Evolutionary conservation across 345 rosid species (phyloP), one percentile per base, ranked within the genome.

Genomic region (Brassica rapa): DNA sequence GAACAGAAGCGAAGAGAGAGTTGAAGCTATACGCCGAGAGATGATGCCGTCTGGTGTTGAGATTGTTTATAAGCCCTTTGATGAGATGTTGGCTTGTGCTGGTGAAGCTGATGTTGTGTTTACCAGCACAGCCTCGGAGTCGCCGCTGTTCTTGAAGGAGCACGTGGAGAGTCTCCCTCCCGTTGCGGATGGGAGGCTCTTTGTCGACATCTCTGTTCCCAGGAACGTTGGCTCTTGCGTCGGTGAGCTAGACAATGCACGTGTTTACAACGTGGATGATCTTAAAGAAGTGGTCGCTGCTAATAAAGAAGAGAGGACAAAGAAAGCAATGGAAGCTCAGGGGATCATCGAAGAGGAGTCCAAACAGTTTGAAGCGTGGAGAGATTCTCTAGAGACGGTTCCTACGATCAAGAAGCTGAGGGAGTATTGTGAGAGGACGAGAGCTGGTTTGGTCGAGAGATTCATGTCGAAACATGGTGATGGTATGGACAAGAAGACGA

Each of bases 241-340:
- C 4, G 70, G 81, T 1, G 93, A 90, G 29, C 62, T 87, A 68
- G 89, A 85, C 35, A 72, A 81, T 68, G 86, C 85, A 3, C 83
- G 82, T n/a, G 94, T 95, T 65, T 95, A 90, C 85, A 95, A 95
- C 62, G 96, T 93, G 8, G 99, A 93, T 78, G 93, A 91, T 83
- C 97, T 95, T 25, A 93, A 93, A 80, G 99, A 95, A 86, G 99
- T 95, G 1, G 99, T 95, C 72, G 93, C 97, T 62, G 94, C 99
- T n/a, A 95, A 95, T 68, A 93, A 93, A 83, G 98, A 95, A 86
- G 99, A 95, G 67, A 87, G 97, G 8, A 83, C 88, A 61, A 81
- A 86, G 46, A 93, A 91, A 82, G 98, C 97, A 41, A 88, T 86
- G 94, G 99, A 95, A 86, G 99, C 99, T 83, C 93, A 88, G 71